Evolutionary conservation across 306 rosid genomes (phyloP).

Genomic region (Casuarina equisetifolia): DNA sequence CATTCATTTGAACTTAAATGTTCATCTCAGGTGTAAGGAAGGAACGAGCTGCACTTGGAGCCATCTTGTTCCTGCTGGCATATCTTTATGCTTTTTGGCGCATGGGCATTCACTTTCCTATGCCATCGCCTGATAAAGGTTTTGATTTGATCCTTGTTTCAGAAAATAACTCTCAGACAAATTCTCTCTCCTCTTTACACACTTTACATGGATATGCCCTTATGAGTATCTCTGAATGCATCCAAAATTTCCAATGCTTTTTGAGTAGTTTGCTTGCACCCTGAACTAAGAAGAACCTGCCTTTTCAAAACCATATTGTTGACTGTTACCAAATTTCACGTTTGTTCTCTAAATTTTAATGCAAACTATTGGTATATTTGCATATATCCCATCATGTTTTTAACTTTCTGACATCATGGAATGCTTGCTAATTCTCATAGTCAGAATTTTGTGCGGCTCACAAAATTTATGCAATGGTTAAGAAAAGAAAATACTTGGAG

Average conservation of each 20-base stretch:
- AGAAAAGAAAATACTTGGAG: background rate
- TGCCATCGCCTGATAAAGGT: slow-evolving; percentile 94
- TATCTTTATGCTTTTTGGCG: slow-evolving; percentile 95
- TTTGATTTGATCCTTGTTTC: slow-evolving; percentile 1
- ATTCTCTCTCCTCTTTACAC: background rate
- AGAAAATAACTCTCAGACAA: background rate
- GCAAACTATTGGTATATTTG: background rate
- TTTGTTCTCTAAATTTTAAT: background rate
- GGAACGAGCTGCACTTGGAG: slow-evolving; percentile 84
- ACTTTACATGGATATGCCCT: background rate
- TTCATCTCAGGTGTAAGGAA: slow-evolving; percentile 51
- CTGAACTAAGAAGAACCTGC: background rate
- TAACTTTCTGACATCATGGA: background rate
- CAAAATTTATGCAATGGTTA: background rate
- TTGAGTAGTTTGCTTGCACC: background rate
- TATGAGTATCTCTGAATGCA: background rate
- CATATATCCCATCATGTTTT: background rate
- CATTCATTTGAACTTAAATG: background rate
- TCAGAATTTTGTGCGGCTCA: background rate
- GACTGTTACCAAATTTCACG: background rate
- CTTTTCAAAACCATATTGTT: background rate
- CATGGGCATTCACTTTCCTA: slow-evolving; percentile 96
- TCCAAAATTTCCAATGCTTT: background rate
- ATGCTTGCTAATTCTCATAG: background rate
- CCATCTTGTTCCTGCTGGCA: slow-evolving; percentile 68